phyloP scores from a whole-genome alignment of 441 rosid species.

The Erodium moschatum region DNA sequence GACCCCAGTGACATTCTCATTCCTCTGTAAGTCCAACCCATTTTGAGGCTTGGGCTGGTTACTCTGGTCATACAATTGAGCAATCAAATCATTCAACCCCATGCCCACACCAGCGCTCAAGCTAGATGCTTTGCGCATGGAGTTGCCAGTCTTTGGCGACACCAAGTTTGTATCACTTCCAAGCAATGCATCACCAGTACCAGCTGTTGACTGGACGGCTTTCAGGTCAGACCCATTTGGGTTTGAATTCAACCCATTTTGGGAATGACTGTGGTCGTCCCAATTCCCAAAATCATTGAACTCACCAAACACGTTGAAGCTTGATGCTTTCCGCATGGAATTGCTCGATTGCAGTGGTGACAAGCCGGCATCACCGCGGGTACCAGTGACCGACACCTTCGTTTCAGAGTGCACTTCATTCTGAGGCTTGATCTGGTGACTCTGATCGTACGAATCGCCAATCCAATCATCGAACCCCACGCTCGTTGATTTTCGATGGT shows the following conservation, averaged over 20 bases:
- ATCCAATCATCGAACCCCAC: not conserved
- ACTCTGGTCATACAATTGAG: not conserved
- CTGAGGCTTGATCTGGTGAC: not conserved
- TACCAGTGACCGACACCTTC: not conserved
- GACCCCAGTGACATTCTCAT: not conserved
- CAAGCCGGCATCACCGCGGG: not conserved
- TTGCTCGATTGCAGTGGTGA: not conserved
- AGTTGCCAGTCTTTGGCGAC: not conserved
- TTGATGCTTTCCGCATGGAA: not conserved
- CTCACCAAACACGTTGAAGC: not conserved
- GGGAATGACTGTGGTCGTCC: not conserved
- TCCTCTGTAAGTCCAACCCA: conserved; percentile 11
- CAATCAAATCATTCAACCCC: conserved; percentile 7
- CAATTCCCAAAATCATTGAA: not conserved
- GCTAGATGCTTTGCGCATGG: not conserved
- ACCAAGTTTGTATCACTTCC: too few species aligned
- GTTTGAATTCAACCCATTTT: conserved; percentile 11
- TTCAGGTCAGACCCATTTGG: not conserved
- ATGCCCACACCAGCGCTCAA: conserved; percentile 12
- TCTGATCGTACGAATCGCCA: not conserved
- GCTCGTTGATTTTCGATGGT: not conserved
- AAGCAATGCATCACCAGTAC: not conserved
- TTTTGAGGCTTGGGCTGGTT: conserved; percentile 12
- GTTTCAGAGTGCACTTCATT: not conserved
- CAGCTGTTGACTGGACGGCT: not conserved